Evolutionary conservation across 495 filamentous ascomycete species (phyloP), one percentile per base, ranked within the genome.

Genomic region (Stereocaulon alpinum): DNA sequence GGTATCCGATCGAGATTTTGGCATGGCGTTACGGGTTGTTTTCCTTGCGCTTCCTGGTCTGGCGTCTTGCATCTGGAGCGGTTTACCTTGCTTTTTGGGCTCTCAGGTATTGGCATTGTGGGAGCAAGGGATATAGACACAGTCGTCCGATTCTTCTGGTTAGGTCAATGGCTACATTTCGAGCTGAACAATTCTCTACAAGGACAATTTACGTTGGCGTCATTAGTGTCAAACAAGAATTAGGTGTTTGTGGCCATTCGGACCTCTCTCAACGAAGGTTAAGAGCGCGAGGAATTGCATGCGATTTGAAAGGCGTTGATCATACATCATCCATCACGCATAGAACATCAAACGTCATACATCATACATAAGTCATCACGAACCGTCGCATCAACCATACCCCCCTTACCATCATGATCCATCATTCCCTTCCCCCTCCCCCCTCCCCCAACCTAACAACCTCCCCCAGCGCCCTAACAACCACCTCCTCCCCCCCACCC

Each of bases 381-480:
- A 14, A 2, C 20, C 48, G 32, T 51, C n/a, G 34, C 27, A 10
- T 10, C 34, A 17, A 37, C 17, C 22, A 43, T 22, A 20, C 5
- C 32, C 15, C 17, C 10, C 22, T 54, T 0, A 20, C 49, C 27
- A 17, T 27, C n/a, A 17, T 15, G n/a, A 43, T 57, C 42, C 37
- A 22, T 53, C 37, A 60, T 10, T 22, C 37, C n/a, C 30, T 34
- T 32, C 2, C 32, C 34, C 20, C 14, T n/a, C 41, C 40, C 22
- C 54, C 42, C 24, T 59, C 48, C 17, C n/a, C 40, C 40, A 54
- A 29, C 0, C 40, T 47, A 18, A 63, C 30, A 34, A 63, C 32
- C 27, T 59, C 40, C 24, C 56, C 56, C 6, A 63, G 29, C 24
- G 61, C 61, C 51, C 48, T 44, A 6, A 48, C 42, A 10, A 63